A percentile compares a stretch with the other conserved stretches of the same genome.
Evolutionary conservation across 1,139 yeast species (phyloP).

Genomic region (Oligophagozyma castellii): DNA sequence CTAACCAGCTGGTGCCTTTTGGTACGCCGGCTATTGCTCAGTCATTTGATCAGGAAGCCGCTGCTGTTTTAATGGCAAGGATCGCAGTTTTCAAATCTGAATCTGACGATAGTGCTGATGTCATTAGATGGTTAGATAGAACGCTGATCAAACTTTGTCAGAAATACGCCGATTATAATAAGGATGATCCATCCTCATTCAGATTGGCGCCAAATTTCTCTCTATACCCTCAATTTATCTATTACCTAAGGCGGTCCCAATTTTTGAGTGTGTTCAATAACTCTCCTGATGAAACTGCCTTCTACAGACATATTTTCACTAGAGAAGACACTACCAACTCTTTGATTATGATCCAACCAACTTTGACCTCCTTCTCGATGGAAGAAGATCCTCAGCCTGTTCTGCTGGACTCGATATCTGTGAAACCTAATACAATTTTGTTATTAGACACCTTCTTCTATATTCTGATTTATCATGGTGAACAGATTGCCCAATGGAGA

Average conservation of each 20-base stretch:
- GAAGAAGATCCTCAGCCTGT: conserved; percentile 87
- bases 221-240: conserved; percentile 88
- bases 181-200: conserved; percentile 66
- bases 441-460: conserved; percentile 93
- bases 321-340: conserved; percentile 89
- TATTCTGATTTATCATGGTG: conserved; percentile 89
- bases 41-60: conserved; percentile 97
- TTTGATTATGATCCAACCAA: conserved; percentile 91
- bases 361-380: conserved; percentile 76
- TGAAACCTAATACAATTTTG: conserved; percentile 77
- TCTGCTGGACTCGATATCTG: conserved; percentile 80
- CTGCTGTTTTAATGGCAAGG: conserved; percentile 92
- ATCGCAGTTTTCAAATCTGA: conserved; percentile 85
- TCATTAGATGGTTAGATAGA: conserved; percentile 79
- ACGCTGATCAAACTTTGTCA: conserved; percentile 73
- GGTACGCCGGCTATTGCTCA: conserved; percentile 40
- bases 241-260: conserved; percentile 91
- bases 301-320: conserved; percentile 83
- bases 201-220: conserved; percentile 67
- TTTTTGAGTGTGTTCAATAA: conserved; percentile 93
- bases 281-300: conserved; percentile 98
- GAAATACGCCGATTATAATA: conserved; percentile 76
- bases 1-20: conserved; percentile 43
- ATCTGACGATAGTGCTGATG: conserved; percentile 59
- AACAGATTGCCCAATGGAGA: conserved; percentile 91